Conservation (phyloP, 2,329 filamentous ascomycete species). For the Fusarium neocosmosporiellum region DNA sequence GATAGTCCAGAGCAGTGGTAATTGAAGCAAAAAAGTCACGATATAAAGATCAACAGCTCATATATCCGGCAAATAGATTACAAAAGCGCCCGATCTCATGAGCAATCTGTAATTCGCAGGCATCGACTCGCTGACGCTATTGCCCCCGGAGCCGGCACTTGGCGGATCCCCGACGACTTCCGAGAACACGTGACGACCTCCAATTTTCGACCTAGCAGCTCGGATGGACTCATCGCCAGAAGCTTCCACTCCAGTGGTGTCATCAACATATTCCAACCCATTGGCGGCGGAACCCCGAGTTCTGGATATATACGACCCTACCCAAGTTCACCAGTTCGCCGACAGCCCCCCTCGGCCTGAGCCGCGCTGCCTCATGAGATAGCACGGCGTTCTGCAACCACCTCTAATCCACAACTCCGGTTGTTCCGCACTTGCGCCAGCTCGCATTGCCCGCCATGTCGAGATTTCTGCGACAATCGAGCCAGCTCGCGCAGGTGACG, state of each 20-base stretch:
- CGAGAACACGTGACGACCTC: constrained; percentile 45
- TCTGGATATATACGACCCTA: constrained; percentile 27
- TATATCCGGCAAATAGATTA: neutral
- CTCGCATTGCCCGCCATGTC: constrained; percentile 64
- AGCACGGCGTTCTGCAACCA: constrained; percentile 40
- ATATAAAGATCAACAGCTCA: neutral
- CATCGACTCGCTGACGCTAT: constrained; percentile 29
- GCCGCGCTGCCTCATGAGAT: constrained; percentile 48
- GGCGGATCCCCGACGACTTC: constrained; percentile 30
- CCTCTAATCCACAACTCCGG: constrained; percentile 44
- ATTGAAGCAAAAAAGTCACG: neutral
- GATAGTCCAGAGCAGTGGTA: neutral
- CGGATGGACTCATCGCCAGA: constrained; percentile 42
- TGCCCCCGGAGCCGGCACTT: constrained; percentile 1
- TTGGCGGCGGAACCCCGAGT: constrained; percentile 31
- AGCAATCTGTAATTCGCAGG: constrained; percentile 17
- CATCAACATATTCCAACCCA: constrained; percentile 43
- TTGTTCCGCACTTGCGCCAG: constrained; percentile 49
- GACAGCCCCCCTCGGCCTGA: constrained; percentile 18
- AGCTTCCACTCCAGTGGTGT: constrained; percentile 45
- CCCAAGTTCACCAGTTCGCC: constrained; percentile 5
- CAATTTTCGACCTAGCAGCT: constrained; percentile 46
- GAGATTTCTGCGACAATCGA: constrained; percentile 73
- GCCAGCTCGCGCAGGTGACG: constrained; percentile 72
- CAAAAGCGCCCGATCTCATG: neutral